Evolutionary conservation across 345 rosid species (phyloP).

Genomic region (Garcia nutans): DNA sequence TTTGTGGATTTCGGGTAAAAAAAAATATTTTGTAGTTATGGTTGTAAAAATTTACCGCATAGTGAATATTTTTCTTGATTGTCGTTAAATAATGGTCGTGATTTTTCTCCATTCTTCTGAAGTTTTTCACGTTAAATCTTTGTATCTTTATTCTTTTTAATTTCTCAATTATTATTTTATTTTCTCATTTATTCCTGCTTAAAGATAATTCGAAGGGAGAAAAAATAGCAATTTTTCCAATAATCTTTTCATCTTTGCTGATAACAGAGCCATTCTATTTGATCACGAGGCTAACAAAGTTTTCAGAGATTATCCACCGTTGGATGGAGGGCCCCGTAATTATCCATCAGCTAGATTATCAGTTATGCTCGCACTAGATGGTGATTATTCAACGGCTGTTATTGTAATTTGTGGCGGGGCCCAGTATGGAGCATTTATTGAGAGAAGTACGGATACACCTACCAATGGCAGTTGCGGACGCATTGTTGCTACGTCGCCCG

Average conservation of each 20-base stretch:
- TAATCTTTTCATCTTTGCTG: slow-evolving; percentile 84
- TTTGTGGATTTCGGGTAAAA: no score
- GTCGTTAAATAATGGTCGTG: no score
- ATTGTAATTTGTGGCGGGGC: slow-evolving; percentile 89
- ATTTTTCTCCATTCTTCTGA: no score
- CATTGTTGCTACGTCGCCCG: slow-evolving; percentile 25
- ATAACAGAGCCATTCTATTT: slow-evolving; percentile 64
- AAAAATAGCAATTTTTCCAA: no score
- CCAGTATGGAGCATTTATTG: slow-evolving; percentile 61
- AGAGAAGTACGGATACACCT: slow-evolving; percentile 34
- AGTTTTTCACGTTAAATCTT: no score
- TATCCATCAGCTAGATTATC: slow-evolving; percentile 89
- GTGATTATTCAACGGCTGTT: slow-evolving; percentile 41
- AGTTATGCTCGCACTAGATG: slow-evolving; percentile 59
- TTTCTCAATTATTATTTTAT: no score
- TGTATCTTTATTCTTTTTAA: no score
- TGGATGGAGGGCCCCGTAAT: slow-evolving; percentile 79
- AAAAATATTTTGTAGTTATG: no score
- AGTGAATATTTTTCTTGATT: no score
- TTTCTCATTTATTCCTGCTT: no score
- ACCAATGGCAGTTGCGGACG: slow-evolving; percentile 30
- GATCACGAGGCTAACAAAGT: slow-evolving; percentile 50
- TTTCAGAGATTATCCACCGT: slow-evolving; percentile 54
- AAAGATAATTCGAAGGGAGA: no score
- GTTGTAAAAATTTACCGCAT: no score